Conservation (phyloP, 2,329 filamentous ascomycete species). For the Rhexocercosporidium sp. region DNA sequence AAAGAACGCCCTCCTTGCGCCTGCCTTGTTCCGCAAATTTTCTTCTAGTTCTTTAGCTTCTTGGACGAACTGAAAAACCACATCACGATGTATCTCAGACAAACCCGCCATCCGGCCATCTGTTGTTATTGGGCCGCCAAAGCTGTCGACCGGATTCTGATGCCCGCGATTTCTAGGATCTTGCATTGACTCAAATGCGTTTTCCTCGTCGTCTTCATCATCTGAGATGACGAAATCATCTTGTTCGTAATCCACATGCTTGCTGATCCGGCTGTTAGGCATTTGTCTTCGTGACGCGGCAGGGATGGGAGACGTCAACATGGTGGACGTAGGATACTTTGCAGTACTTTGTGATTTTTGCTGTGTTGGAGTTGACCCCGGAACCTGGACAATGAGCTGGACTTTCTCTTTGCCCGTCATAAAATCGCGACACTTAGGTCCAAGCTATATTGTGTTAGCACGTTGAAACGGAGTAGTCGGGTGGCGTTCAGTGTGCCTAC, state of each 20-base stretch:
- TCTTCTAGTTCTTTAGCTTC: constrained; percentile 66
- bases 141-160: constrained; percentile 40
- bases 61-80: constrained; percentile 69
- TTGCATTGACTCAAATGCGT: constrained; percentile 33
- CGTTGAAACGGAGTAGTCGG: constrained; percentile 37
- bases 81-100: constrained; percentile 62
- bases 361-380: constrained; percentile 29
- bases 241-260: constrained; percentile 39
- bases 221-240: constrained; percentile 56
- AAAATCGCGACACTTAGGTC: constrained; percentile 36
- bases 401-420: constrained; percentile 38
- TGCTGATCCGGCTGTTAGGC: constrained; percentile 43
- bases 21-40: constrained; percentile 62
- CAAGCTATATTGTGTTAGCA: constrained; percentile 35
- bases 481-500: constrained; percentile 50
- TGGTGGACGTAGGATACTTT: constrained; percentile 60
- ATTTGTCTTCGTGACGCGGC: constrained; percentile 45
- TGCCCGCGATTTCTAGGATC: constrained; percentile 40
- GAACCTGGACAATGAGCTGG: constrained; percentile 38
- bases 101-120: constrained; percentile 60
- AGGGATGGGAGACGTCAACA: constrained; percentile 65
- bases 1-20: constrained; percentile 65
- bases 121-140: constrained; percentile 63
- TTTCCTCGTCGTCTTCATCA: constrained; percentile 44
- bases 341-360: constrained; percentile 15